These are phyloP conservation scores for Ascochyta lentis DNA, from an alignment of 2,329 filamentous ascomycete genomes.

Conservation along the genomic window DNA sequence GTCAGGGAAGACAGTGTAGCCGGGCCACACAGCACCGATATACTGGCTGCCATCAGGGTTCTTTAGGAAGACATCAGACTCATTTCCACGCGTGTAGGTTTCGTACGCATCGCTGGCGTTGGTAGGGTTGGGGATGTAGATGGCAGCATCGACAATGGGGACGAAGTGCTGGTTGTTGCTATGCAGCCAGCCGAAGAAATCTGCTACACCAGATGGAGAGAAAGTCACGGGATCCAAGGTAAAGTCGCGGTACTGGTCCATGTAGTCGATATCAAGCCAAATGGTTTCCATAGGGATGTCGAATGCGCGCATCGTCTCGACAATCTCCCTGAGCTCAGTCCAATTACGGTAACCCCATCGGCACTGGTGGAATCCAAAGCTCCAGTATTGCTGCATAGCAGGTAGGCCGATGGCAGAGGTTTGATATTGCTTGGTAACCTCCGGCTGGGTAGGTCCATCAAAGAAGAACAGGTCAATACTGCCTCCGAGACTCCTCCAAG, in stretches of 20 bases:
- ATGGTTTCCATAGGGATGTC: slow-evolving; percentile 61
- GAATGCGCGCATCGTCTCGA: slow-evolving; percentile 61
- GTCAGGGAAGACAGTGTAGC: slow-evolving; percentile 67
- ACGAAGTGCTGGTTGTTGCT: slow-evolving; percentile 64
- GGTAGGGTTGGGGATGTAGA: slow-evolving; percentile 75
- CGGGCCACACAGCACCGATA: slow-evolving; percentile 63
- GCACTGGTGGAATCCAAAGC: slow-evolving; percentile 83
- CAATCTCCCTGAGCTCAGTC: slow-evolving; percentile 66
- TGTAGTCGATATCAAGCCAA: slow-evolving; percentile 56
- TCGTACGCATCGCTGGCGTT: slow-evolving; percentile 67
- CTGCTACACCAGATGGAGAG: slow-evolving; percentile 55
- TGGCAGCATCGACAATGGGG: slow-evolving; percentile 68
- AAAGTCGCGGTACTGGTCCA: slow-evolving; percentile 61
- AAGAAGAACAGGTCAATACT: slow-evolving; percentile 82
- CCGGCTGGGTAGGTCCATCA: slow-evolving; percentile 71
- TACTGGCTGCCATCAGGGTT: slow-evolving; percentile 63
- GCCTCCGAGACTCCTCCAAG: slow-evolving; percentile 77
- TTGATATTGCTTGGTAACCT: slow-evolving; percentile 75
- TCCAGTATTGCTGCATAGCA: slow-evolving; percentile 79
- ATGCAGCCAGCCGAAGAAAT: slow-evolving; percentile 62
- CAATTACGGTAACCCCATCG: slow-evolving; percentile 83
- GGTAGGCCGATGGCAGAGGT: slow-evolving; percentile 71
- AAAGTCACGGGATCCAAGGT: slow-evolving; percentile 62
- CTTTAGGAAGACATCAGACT: slow-evolving; percentile 57
- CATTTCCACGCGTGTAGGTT: slow-evolving; percentile 59